Evolutionary conservation across 768 basidiomycete genomes (phyloP).

Genomic region (Imleria badia): DNA sequence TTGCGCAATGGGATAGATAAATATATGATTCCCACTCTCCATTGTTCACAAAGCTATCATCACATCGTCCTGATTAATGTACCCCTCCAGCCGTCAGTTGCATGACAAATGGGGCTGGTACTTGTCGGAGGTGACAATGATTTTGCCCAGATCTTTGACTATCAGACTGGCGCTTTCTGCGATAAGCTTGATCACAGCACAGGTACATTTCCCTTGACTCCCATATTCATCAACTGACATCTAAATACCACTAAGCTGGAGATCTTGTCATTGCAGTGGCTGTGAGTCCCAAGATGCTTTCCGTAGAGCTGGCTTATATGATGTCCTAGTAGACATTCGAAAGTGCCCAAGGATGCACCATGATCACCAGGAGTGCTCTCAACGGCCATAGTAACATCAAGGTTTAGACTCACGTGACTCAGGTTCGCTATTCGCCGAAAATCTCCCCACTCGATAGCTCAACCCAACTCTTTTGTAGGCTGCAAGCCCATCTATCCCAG

Average conservation of each 20-base stretch:
- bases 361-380: neutral
- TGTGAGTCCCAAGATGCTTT: too few species aligned
- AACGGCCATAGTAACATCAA: constrained; percentile 4
- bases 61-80: neutral
- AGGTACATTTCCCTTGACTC: too few species aligned
- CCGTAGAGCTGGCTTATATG: too few species aligned
- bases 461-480: too few species aligned
- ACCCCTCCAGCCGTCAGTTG: neutral
- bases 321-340: too few species aligned
- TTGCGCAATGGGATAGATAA: too few species aligned
- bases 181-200: neutral
- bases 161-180: neutral
- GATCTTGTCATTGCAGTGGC: neutral
- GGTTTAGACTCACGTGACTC: constrained; percentile 1
- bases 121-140: neutral
- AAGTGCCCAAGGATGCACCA: neutral
- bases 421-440: too few species aligned
- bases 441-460: too few species aligned
- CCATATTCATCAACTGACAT: too few species aligned
- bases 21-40: too few species aligned
- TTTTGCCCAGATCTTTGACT: neutral
- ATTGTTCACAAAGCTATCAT: neutral
- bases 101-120: neutral
- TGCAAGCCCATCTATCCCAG: too few species aligned
- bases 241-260: too few species aligned